Conservation (phyloP, 2,329 filamentous ascomycete genomes). For the Aureobasidium sp. region DNA sequence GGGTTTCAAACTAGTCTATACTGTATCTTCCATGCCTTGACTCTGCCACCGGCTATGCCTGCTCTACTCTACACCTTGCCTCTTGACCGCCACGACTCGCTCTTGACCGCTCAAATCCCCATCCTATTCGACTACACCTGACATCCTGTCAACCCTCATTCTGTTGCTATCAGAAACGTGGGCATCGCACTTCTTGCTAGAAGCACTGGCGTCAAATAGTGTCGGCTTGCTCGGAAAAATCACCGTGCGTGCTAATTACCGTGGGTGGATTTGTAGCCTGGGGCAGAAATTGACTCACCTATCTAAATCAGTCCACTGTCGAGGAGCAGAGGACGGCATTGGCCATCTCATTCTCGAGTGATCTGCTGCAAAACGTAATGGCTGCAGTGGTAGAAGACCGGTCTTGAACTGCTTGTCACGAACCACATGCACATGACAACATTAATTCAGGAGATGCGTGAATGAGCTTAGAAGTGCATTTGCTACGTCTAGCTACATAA, state of each 20-base stretch:
- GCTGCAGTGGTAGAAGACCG: too few relatives aligned
- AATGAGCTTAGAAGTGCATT: conserved; percentile 6
- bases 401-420: neutral
- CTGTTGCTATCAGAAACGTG: neutral
- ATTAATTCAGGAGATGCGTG: neutral
- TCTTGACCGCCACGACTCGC: neutral
- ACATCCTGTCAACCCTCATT: neutral
- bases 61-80: neutral
- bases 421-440: too few relatives aligned
- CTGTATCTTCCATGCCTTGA: neutral
- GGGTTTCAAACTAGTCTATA: conserved; percentile 6
- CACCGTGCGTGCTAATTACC: conserved; percentile 5
- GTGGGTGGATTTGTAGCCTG: neutral
- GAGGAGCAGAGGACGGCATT: neutral
- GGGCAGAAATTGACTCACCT: neutral
- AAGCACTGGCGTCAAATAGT: neutral
- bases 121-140: neutral
- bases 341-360: neutral
- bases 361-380: neutral
- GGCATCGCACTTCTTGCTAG: neutral
- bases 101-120: neutral
- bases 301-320: neutral
- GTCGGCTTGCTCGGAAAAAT: neutral
- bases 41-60: neutral
- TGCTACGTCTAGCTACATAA: conserved; percentile 8